A percentile compares a stretch with the other conserved stretches of the same genome.
Conservation (phyloP, 2,329 filamentous ascomycete genomes). For the Colletotrichum musae region DNA sequence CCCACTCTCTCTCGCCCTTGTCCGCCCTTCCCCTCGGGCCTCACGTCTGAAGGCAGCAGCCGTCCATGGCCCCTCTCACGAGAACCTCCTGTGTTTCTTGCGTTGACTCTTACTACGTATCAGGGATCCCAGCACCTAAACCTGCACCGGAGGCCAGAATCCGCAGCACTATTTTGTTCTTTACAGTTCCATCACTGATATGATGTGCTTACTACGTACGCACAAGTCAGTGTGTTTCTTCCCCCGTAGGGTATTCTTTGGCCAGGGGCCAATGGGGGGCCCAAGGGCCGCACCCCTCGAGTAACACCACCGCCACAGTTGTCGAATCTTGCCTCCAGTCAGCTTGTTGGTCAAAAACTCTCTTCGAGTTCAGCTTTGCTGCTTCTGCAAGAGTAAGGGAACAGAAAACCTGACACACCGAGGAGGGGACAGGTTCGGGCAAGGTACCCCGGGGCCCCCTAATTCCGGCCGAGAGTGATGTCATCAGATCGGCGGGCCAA, state of each 20-base stretch:
- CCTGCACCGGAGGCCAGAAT: neutral
- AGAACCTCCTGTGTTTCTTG: neutral
- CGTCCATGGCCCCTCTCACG: neutral
- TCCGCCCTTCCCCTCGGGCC: slow-evolving; percentile 6
- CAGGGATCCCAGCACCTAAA: neutral
- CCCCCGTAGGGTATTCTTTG: neutral
- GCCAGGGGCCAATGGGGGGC: no score
- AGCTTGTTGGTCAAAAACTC: slow-evolving; percentile 2
- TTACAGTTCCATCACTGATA: neutral
- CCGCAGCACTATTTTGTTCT: slow-evolving; percentile 1
- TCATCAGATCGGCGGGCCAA: slow-evolving; percentile 35
- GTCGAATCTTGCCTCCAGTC: slow-evolving; percentile 27
- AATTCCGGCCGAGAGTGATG: slow-evolving; percentile 39
- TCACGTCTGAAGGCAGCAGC: slow-evolving; percentile 6
- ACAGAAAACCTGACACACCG: slow-evolving; percentile 34
- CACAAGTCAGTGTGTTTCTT: neutral
- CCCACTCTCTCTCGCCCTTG: slow-evolving; percentile 18
- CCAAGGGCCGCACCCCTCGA: slow-evolving; percentile 10
- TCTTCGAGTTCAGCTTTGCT: neutral
- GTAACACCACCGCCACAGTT: slow-evolving; percentile 27
- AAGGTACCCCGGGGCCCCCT: slow-evolving; percentile 30
- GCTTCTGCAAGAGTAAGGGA: neutral
- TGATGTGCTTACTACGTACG: neutral
- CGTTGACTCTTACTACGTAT: neutral
- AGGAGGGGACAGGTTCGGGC: slow-evolving; percentile 7